Evolutionary conservation across 441 rosid species (phyloP).

Genomic region (Erysimum pusillum): DNA sequence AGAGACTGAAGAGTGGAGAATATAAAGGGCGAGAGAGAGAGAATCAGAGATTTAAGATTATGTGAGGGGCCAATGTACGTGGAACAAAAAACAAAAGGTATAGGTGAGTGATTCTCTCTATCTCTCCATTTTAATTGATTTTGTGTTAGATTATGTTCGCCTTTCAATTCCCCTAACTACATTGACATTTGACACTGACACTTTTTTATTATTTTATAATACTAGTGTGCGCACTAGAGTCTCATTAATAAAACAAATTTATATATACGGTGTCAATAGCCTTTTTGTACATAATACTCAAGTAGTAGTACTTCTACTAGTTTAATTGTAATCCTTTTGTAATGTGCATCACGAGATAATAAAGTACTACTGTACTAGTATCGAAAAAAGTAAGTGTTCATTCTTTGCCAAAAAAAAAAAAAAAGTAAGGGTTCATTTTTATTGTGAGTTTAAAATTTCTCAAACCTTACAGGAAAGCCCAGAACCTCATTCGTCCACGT

Average conservation of each 20-base stretch:
- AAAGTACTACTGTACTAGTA: background rate
- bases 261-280: background rate
- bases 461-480: background rate
- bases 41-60: too few species aligned
- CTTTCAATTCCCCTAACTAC: constrained; percentile 1
- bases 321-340: background rate
- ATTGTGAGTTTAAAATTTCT: background rate
- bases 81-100: background rate
- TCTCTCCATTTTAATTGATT: constrained; percentile 39
- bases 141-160: constrained; percentile 48
- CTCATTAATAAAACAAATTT: background rate
- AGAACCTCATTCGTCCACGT: constrained; percentile 23
- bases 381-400: background rate
- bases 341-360: constrained; percentile 11
- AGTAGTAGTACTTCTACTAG: background rate
- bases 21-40: constrained; percentile 17
- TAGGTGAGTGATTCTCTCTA: constrained; percentile 16
- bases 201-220: background rate
- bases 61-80: constrained; percentile 27
- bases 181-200: constrained; percentile 46
- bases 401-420: too few species aligned
- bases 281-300: background rate
- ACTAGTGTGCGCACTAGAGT: background rate
- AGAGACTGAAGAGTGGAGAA: background rate
- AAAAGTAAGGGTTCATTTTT: background rate